These are phyloP conservation scores for Manihot esculenta DNA, from an alignment of 441 rosid species.

Conservation along the genomic window DNA sequence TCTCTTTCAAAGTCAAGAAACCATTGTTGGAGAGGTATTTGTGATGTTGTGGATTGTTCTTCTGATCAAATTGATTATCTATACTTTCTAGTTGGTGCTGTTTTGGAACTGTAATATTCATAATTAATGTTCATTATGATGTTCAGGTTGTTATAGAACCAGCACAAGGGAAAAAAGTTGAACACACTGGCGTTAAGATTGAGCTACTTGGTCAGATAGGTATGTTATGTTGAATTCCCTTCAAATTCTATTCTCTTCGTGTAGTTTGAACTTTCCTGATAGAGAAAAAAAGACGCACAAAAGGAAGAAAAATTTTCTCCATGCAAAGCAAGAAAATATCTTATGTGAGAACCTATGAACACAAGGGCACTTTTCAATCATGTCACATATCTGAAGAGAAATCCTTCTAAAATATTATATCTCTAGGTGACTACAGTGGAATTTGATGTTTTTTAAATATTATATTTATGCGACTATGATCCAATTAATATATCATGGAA, in stretches of 20 bases:
- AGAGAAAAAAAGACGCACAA: neutral
- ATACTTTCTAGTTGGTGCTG: neutral
- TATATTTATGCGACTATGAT: neutral
- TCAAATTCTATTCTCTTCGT: neutral
- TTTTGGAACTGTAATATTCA: slow-evolving; percentile 8
- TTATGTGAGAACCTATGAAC: neutral
- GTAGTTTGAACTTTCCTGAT: neutral
- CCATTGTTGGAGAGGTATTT: slow-evolving; percentile 77
- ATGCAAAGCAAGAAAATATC: neutral
- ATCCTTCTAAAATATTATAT: neutral
- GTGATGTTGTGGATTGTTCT: neutral
- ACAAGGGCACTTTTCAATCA: neutral
- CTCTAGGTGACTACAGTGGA: neutral
- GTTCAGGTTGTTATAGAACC: slow-evolving; percentile 74
- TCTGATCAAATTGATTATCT: neutral
- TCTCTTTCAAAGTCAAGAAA: slow-evolving; percentile 91
- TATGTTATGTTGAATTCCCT: slow-evolving; percentile 34
- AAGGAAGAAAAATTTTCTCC: neutral
- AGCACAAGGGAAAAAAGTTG: slow-evolving; percentile 82
- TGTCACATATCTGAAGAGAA: neutral
- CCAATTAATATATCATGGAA: neutral
- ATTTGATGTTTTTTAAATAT: neutral
- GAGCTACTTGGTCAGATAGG: slow-evolving; percentile 98
- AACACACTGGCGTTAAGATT: slow-evolving; percentile 83
- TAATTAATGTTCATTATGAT: slow-evolving; percentile 4